Evolutionary conservation across 345 rosid genomes (phyloP), one percentile per base, ranked within the genome.

Genomic region (Lepidium africanum): DNA sequence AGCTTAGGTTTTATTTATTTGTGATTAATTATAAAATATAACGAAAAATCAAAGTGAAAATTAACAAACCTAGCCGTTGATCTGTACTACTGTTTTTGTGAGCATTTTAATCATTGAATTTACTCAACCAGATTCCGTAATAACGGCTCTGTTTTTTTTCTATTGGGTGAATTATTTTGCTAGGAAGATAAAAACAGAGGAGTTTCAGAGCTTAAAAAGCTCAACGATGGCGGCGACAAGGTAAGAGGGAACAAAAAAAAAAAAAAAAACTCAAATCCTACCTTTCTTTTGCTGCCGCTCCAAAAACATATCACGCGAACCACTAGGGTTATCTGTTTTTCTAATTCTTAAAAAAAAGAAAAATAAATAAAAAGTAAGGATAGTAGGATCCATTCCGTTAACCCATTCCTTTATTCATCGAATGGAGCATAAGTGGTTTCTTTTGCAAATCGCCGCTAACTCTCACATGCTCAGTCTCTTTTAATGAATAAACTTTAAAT

Each of bases 181-280:
- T 78, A 89, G 93, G 73, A 85, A 81, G 60, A 60, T 71, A 62
- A 80, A 81, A 63, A 72, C 81, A 69, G 86, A 79, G 79, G 51
- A 69, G 85, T 16, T 77, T 66, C 81, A 79, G 85, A 81, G 81
- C 86, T 84, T 82, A 32, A 76, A 62, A 52, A 83, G 77, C 85
- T 67, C 91, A 76, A 69, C 87, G 76, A 87, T 90, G 93, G 91
- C 77, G 93, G 87, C 71, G 57, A 79, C 62, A 9, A 85, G 87
- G 92, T 85, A 79, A 64, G 48, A 40, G 38, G n/a, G 32, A 14
- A 42, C 15, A 33, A 45, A 25, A 30, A 21, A 46, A 47, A 59
- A 33, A 45, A 25, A 30, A 21, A 46, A 47, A 59, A 60, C 45
- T 13, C 9, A 0, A 10, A n/a, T 13, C 19, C 3, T 16, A 33